Evolutionary conservation across 805 yeast species (phyloP).

Genomic region (Saccharomycopsis olivae): DNA sequence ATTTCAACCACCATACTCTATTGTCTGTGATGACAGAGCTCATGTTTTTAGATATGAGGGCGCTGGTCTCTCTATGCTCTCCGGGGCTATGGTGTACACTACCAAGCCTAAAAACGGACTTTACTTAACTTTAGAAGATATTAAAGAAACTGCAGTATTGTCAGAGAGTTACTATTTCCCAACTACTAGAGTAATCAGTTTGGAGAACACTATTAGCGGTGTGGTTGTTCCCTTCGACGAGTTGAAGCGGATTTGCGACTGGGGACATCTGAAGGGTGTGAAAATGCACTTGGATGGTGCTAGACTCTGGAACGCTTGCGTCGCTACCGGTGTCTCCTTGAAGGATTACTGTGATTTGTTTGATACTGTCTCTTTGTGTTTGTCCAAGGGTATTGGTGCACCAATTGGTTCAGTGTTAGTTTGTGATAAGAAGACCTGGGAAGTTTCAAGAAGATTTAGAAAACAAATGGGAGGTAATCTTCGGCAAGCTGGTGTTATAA

Average conservation of each 20-base stretch:
- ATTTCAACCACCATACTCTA: constrained; percentile 74
- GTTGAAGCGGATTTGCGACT: constrained; percentile 54
- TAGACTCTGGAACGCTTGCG: constrained; percentile 86
- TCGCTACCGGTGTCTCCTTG: constrained; percentile 57
- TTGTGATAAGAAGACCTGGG: constrained; percentile 47
- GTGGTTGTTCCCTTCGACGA: constrained; percentile 72
- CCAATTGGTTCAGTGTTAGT: constrained; percentile 88
- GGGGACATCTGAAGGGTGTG: constrained; percentile 35
- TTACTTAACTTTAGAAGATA: constrained; percentile 73
- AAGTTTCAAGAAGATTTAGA: constrained; percentile 72
- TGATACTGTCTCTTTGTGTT: constrained; percentile 83
- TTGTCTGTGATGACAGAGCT: constrained; percentile 76
- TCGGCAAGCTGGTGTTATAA: constrained; percentile 75
- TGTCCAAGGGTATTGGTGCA: constrained; percentile 86
- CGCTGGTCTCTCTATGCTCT: constrained; percentile 80
- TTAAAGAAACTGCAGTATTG: constrained; percentile 46
- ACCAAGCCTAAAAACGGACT: constrained; percentile 68
- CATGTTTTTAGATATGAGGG: constrained; percentile 83
- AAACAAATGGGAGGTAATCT: constrained; percentile 93
- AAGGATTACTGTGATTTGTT: constrained; percentile 63
- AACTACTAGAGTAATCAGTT: constrained; percentile 73
- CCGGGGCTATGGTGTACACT: constrained; percentile 87
- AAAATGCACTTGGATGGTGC: constrained; percentile 88
- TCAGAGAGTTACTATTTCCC: constrained; percentile 82
- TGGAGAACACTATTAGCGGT: constrained; percentile 88